Evolutionary conservation across 1,284 basidiomycete genomes (phyloP).

Genomic region (Mycena sp.): DNA sequence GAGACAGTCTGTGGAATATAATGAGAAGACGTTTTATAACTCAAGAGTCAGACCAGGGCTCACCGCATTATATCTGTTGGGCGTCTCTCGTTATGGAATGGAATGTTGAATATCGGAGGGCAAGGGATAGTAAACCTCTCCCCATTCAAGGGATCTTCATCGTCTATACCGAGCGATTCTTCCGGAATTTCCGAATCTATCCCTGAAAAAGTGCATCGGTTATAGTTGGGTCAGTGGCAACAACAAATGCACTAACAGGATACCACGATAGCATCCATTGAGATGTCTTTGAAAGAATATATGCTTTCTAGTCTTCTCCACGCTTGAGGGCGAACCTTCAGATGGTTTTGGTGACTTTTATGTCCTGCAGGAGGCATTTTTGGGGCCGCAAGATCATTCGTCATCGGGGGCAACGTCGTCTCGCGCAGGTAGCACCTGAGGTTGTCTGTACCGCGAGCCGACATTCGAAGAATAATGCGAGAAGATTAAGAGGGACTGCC

Average conservation of each 20-base stretch:
- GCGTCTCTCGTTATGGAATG: slow-evolving; percentile 36
- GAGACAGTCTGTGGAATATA: slow-evolving; percentile 38
- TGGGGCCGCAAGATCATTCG: slow-evolving; percentile 45
- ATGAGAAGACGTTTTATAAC: background rate
- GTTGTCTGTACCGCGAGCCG: slow-evolving; percentile 50
- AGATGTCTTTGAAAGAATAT: slow-evolving; percentile 42
- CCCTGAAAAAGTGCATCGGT: slow-evolving; percentile 40
- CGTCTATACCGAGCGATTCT: slow-evolving; percentile 44
- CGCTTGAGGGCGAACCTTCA: slow-evolving; percentile 55
- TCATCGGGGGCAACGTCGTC: slow-evolving; percentile 59
- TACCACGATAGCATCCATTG: slow-evolving; percentile 43
- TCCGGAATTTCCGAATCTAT: slow-evolving; percentile 48
- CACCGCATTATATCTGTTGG: slow-evolving; percentile 53
- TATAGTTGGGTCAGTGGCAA: background rate
- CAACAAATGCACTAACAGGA: slow-evolving; percentile 45
- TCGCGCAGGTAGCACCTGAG: slow-evolving; percentile 57
- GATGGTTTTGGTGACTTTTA: slow-evolving; percentile 53
- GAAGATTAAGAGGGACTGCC: background rate
- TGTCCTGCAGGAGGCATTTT: slow-evolving; percentile 51
- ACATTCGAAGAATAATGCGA: slow-evolving; percentile 6
- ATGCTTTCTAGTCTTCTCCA: slow-evolving; percentile 60
- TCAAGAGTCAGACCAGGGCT: slow-evolving; percentile 21
- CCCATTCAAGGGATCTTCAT: slow-evolving; percentile 50
- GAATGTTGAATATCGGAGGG: slow-evolving; percentile 47
- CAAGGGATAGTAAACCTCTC: slow-evolving; percentile 58